Evolutionary conservation across 176 grass and related monocot genomes (phyloP).

Genomic region (Elymus sibiricus): DNA sequence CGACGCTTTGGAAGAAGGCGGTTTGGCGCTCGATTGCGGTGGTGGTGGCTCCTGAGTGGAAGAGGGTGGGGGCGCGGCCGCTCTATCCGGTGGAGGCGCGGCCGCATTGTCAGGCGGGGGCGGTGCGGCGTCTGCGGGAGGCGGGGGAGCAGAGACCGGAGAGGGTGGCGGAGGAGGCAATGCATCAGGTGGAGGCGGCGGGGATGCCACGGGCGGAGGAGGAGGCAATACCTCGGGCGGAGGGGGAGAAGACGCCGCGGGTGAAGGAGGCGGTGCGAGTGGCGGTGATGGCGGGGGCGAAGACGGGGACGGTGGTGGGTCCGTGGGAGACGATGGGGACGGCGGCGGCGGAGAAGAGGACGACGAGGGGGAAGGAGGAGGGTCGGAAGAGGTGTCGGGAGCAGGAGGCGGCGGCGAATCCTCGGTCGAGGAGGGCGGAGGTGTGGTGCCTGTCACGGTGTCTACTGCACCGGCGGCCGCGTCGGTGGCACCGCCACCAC

Average conservation of each 20-base stretch:
- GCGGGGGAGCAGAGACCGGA: constrained; percentile 17
- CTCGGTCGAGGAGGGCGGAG: neutral
- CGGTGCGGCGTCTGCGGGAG: neutral
- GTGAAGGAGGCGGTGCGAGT: neutral
- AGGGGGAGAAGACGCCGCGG: neutral
- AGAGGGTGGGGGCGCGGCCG: constrained; percentile 6
- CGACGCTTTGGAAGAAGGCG: constrained; percentile 13
- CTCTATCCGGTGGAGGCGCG: constrained; percentile 27
- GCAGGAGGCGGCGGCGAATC: constrained; percentile 26
- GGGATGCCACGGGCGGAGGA: neutral
- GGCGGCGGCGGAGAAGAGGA: constrained; percentile 9
- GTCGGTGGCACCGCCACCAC: neutral
- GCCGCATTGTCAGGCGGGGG: constrained; percentile 15
- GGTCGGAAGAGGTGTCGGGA: neutral
- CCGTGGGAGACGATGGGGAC: neutral
- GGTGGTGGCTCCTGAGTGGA: neutral
- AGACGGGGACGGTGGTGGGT: neutral
- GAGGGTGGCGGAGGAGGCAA: constrained; percentile 19
- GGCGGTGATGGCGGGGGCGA: neutral
- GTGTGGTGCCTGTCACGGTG: neutral
- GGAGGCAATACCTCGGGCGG: neutral
- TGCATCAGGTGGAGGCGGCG: constrained; percentile 29
- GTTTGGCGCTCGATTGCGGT: neutral
- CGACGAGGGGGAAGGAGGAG: constrained; percentile 5
- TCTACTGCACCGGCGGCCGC: neutral